These are phyloP conservation scores for Ottelia alismoides DNA, from an alignment of 106 monocot species.

Conservation along the genomic window DNA sequence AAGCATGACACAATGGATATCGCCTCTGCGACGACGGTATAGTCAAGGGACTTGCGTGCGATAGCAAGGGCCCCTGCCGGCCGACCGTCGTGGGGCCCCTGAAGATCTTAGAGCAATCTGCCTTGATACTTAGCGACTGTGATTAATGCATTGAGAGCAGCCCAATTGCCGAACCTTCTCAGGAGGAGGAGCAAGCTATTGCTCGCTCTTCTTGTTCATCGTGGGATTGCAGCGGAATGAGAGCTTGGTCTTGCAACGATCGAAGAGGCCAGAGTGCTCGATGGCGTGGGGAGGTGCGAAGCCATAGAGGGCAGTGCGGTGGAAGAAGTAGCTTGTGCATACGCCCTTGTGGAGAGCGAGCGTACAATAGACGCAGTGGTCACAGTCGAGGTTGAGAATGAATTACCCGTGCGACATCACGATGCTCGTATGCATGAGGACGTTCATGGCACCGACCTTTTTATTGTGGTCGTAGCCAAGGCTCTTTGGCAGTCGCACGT, in stretches of 20 bases:
- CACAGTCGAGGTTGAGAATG: conserved; percentile 88
- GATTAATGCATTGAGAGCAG: conserved; percentile 47
- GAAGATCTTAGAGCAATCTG: conserved; percentile 63
- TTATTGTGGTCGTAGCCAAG: conserved; percentile 98
- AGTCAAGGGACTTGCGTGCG: no score
- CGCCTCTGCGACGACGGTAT: conserved; percentile 74
- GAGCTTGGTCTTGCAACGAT: conserved; percentile 67
- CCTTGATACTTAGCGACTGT: conserved; percentile 89
- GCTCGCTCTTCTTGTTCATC: conserved; percentile 66
- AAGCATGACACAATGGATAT: conserved; percentile 84
- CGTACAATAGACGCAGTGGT: conserved; percentile 87
- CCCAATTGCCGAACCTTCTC: conserved; percentile 60
- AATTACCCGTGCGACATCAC: conserved; percentile 96
- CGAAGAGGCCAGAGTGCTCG: conserved; percentile 80
- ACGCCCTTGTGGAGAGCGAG: conserved; percentile 64
- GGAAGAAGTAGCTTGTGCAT: conserved; percentile 92
- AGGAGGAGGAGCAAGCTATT: conserved; percentile 34
- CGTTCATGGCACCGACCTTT: conserved; percentile 97
- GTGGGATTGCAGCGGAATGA: conserved; percentile 37
- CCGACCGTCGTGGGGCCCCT: no score
- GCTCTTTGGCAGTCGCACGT: conserved; percentile 69
- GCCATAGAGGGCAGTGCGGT: conserved; percentile 74
- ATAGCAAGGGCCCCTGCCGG: no score
- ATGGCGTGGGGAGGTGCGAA: conserved; percentile 74
- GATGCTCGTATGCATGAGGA: conserved; percentile 66